Conservation (phyloP, 225 moss, liverwort and hornwort genomes). For the Pseudoscleropodium purum region DNA sequence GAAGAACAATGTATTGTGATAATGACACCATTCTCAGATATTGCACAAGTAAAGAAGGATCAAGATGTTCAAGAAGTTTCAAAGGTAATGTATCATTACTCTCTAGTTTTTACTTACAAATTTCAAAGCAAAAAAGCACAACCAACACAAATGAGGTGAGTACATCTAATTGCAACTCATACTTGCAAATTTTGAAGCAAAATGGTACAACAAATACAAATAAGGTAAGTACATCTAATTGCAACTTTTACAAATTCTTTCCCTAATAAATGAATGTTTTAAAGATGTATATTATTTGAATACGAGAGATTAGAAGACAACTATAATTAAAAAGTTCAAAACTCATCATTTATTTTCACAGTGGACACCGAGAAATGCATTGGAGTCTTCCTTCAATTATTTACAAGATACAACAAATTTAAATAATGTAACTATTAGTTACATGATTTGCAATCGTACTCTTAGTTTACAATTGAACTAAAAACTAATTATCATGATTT, state of each 20-base stretch:
- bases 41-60: conserved; percentile 45
- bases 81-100: conserved; percentile 7
- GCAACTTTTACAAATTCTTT: no score
- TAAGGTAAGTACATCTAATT: neutral
- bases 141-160: neutral
- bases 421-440: neutral
- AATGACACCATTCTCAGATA: conserved; percentile 58
- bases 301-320: no score
- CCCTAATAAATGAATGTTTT: neutral
- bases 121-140: neutral
- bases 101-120: neutral
- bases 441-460: neutral
- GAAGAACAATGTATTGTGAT: conserved; percentile 68
- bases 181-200: neutral
- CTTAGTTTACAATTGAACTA: neutral
- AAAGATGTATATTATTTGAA: neutral
- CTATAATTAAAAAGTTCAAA: neutral
- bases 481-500: neutral
- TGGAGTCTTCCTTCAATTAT: neutral
- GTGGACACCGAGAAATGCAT: no score
- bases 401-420: neutral
- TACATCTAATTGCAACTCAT: no score
- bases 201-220: neutral
- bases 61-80: conserved; percentile 15
- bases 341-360: rapidly evolving